Evolutionary conservation across 129 eudicot species (phyloP), one percentile per base, ranked within the genome.

Genomic region (Saposhnikovia divaricata): DNA sequence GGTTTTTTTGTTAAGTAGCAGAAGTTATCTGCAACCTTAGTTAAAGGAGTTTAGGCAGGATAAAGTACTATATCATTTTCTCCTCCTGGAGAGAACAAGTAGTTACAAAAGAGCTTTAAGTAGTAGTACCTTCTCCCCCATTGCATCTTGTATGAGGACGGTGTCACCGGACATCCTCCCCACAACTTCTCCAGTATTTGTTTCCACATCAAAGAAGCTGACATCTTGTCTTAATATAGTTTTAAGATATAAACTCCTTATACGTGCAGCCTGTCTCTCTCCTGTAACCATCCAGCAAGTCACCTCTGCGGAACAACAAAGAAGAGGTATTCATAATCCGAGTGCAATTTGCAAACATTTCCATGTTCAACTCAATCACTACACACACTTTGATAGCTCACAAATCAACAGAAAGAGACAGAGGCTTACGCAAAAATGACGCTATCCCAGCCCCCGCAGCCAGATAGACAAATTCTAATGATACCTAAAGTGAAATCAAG

Each of bases 91-190:
- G 53, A 6, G 15, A 38, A 14, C 25, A 45, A 28, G 78, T 74
- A 74, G 3, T 46, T 46, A 46, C 15, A 7, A 9, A 3, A 74
- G 50, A 46, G 42, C 19, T 74, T 40, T 46, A 61, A 11, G 40
- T 16, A 74, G 25, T 27, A n/a, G 2, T 83, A 93, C 98, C 97
- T 94, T 94, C 87, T 94, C 98, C 4, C 98, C 98, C 93, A 90
- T 91, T 40, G 98, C 98, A 75, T 94, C 97, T 86, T 94, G 98
- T 84, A 94, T 91, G 79, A 94, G 93, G 71, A 94, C 98, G 4
- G 97, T 94, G 83, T 94, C 97, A n/a, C 98, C 97, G 7, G 98
- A 94, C 98, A 94, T 94, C 86, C 98, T 86, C 43, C 96, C 98
- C 25, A 91, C 89, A 65, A 94, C 97, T 84, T 94, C 98, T 69